Evolutionary conservation across 305 asterid species (phyloP), one percentile per base, ranked within the genome.

Genomic region (Fraxinus nigra): DNA sequence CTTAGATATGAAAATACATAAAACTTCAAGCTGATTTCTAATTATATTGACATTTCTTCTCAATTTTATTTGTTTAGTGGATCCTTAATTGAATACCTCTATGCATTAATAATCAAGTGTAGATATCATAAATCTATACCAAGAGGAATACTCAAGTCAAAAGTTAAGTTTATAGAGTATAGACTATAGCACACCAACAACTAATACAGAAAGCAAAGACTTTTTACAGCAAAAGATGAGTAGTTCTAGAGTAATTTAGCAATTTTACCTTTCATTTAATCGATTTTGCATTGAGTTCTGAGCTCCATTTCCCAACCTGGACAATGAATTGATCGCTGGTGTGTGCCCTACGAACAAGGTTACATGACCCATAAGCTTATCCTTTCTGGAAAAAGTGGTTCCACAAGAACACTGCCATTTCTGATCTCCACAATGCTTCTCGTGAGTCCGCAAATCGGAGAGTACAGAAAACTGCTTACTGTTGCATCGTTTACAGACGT

Each of bases 331-430:
- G 4, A 75, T 14, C 1, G 85, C 88, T 14, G 98, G 95, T 3
- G 82, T 11, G 85, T 95, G 98, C 28, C 98, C 98, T 0, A 85
- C 48, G 79, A 95, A 95, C 92, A 95, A 81, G 10, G 94, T 85
- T 3, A 91, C 92, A 78, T 95, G 98, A 0, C 98, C 97, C 91
- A 88, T 86, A 51, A 95, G 96, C 87, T 95, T 95, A 75, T 93
- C 98, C 91, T 95, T 95, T 59, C 98, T 89, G 2, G 98, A 92
- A 80, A 95, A 95, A 6, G 93, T 93, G 14, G 93, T 93, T 56
- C 98, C 98, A 75, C 98, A 95, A 7, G 98, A 88, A 80, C 98
- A 95, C 81, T 77, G 90, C 98, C 98, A 93, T 75, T 90, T 92
- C 70, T 89, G 82, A 61, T 93, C 92, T 1, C 98, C 97, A 61